These are phyloP conservation scores for Rhodotorula diobovata DNA, from an alignment of 768 basidiomycete genomes.

Conservation along the genomic window DNA sequence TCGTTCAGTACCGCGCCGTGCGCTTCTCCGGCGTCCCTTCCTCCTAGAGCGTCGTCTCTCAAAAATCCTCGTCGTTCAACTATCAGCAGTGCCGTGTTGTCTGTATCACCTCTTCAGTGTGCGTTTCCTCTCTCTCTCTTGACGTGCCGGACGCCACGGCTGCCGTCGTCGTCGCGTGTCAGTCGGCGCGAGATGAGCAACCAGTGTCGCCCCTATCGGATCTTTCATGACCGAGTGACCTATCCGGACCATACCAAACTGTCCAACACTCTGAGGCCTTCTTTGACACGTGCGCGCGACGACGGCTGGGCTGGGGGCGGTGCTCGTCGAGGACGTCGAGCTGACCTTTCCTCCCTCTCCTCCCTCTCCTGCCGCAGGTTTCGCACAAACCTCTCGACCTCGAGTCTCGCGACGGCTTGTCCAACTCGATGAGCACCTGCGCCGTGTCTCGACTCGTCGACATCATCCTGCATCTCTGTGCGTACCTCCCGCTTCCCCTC, in stretches of 20 bases:
- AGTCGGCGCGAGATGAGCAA: conserved; percentile 41
- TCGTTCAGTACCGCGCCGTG: conserved; percentile 34
- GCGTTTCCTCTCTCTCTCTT: not conserved
- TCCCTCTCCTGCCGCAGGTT: too few relatives aligned
- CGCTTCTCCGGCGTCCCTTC: conserved; percentile 11
- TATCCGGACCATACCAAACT: conserved; percentile 19
- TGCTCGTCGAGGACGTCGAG: too few relatives aligned
- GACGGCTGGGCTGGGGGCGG: not conserved
- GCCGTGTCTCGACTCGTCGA: too few relatives aligned
- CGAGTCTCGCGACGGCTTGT: too few relatives aligned
- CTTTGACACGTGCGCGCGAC: not conserved
- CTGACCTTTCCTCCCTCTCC: too few relatives aligned
- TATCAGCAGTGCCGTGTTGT: conserved; percentile 10
- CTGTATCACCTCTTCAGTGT: conserved; percentile 5
- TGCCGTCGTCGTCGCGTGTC: not conserved
- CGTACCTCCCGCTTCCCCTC: too few relatives aligned
- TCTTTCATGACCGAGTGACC: conserved; percentile 34
- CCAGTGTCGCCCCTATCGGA: conserved; percentile 45
- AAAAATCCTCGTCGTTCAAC: not conserved
- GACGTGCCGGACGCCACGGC: not conserved
- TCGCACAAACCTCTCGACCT: too few relatives aligned
- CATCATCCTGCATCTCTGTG: too few relatives aligned
- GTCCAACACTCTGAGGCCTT: conserved; percentile 24
- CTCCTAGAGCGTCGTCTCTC: not conserved
- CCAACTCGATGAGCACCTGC: too few relatives aligned